Base-by-base conservation (phyloP, 495 filamentous ascomycete genomes). In the Elasticomyces elasticus region DNA sequence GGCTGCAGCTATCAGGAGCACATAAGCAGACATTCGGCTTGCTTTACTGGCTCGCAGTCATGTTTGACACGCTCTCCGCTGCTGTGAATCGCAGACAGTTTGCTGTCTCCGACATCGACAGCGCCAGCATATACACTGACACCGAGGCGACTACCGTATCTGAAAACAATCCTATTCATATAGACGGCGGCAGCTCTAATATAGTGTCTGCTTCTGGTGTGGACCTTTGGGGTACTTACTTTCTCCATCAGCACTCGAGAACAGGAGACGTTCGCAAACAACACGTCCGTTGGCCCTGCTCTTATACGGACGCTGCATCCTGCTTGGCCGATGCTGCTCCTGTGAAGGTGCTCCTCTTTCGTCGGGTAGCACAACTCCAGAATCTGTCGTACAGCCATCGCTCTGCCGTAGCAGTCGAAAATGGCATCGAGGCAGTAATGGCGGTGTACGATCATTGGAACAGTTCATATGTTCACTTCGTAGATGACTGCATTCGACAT, bases 1-100 rank as follows among this genome's bases (percentile, higher is more conserved):
- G 24, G 17, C 13, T 24, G 46, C n/a, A 49, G 30, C 30, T 49
- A 2, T 9, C 46, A 31, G 46, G 26, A 17, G 23, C 19, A 20
- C 62, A 76, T 41, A 65, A 65, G 37, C 56, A 61, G 24, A 76
- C 73, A 0, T 58, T 76, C 5, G 63, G 67, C 42, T 66, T 72
- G 10, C 56, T 76, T n/a, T 73, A 68, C 47, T 76, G 74, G 74
- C 64, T 76, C 15, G 71, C 67, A 0, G 58, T 76, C n/a, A 76
- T 76, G 73, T 74, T 75, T 46, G 74, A 76, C 49, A 76, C 73
- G 0, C 52, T 73, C 17, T 71, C 69, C 22, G 65, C 74, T 12
- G 72, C 72, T n/a, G 74, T 75, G 65, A 62, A 71, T 49, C 66
- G 71, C 31, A 66, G 72, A 5, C 72, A 70, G 1, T 55, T 71